Evolutionary conservation across 2,329 filamentous ascomycete genomes (phyloP).

Genomic region (Aspergillus amoenus): DNA sequence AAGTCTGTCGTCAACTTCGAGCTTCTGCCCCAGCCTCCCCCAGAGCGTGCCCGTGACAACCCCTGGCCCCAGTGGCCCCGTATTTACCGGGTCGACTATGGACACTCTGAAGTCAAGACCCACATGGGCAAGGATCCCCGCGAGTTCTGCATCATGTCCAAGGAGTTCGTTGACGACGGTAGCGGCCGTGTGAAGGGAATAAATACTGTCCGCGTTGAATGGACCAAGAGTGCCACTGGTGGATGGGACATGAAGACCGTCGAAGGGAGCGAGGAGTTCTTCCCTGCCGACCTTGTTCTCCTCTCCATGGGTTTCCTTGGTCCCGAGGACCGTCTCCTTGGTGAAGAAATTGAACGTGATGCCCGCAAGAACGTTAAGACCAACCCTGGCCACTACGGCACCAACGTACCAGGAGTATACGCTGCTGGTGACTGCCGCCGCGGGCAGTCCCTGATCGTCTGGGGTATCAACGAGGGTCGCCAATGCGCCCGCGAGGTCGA

Average conservation of each 20-base stretch:
- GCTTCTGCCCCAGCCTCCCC: conserved; percentile 85
- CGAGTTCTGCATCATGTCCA: conserved; percentile 98
- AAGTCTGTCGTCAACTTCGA: conserved; percentile 98
- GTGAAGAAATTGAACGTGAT: conserved; percentile 87
- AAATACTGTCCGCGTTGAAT: conserved; percentile 92
- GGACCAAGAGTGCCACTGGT: conserved; percentile 84
- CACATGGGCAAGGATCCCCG: conserved; percentile 95
- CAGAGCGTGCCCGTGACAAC: conserved; percentile 88
- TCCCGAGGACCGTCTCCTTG: conserved; percentile 83
- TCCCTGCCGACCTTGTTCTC: conserved; percentile 91
- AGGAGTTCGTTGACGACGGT: conserved; percentile 91
- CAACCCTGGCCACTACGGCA: conserved; percentile 78
- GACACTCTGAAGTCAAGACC: conserved; percentile 91
- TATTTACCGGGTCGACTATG: conserved; percentile 98
- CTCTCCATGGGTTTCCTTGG: conserved; percentile 97
- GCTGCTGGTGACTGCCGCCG: conserved; percentile 93
- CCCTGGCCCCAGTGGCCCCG: conserved; percentile 98
- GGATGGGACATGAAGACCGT: conserved; percentile 99
- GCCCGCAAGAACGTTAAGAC: conserved; percentile 96
- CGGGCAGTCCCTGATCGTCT: conserved; percentile 93
- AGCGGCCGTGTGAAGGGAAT: conserved; percentile 88
- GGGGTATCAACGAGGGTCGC: conserved; percentile 97
- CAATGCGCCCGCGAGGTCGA: conserved; percentile 92
- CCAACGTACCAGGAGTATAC: conserved; percentile 85
- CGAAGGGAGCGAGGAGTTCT: conserved; percentile 90